These are phyloP conservation scores for Cryoendolithus antarcticus DNA, from an alignment of 2,329 filamentous ascomycete genomes.

Conservation along the genomic window DNA sequence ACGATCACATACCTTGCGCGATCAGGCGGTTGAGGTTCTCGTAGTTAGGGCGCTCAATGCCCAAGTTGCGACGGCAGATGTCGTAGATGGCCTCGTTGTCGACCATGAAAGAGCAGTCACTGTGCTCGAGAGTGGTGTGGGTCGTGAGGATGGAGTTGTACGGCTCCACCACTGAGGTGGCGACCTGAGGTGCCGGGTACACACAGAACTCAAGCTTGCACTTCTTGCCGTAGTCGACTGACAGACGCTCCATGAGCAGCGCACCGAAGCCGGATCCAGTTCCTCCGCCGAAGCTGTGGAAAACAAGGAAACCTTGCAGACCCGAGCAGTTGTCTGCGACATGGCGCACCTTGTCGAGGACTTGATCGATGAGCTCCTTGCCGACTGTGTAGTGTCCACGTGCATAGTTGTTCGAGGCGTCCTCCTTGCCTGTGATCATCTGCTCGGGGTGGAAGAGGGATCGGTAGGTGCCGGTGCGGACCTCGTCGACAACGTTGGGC, in stretches of 20 bases:
- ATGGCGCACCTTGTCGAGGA: slow-evolving; percentile 92
- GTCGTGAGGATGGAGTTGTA: slow-evolving; percentile 99
- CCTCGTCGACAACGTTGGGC: slow-evolving; percentile 98
- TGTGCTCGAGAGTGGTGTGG: slow-evolving; percentile 98
- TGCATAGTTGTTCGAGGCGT: slow-evolving; percentile 99
- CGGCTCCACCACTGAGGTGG: slow-evolving; percentile 94
- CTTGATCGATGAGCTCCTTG: slow-evolving; percentile 97
- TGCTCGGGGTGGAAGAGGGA: slow-evolving; percentile 97
- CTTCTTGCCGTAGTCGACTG: slow-evolving; percentile 99
- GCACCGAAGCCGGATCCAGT: slow-evolving; percentile 98
- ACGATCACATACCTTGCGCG: slow-evolving; percentile 65
- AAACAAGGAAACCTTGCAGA: slow-evolving; percentile 97
- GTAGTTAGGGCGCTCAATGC: slow-evolving; percentile 93
- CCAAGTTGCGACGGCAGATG: slow-evolving; percentile 95
- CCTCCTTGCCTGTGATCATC: slow-evolving; percentile 99
- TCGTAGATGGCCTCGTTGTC: slow-evolving; percentile 99
- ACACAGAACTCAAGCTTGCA: slow-evolving; percentile 99
- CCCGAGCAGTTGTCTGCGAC: slow-evolving; percentile 96
- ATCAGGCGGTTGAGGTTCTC: slow-evolving; percentile 99
- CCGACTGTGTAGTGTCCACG: slow-evolving; percentile 99
- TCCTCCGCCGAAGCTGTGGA: slow-evolving; percentile 99
- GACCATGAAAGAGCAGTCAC: slow-evolving; percentile 99
- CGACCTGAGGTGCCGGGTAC: slow-evolving; percentile 93
- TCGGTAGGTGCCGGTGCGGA: slow-evolving; percentile 93
- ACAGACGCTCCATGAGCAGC: slow-evolving; percentile 96